Conservation (phyloP, 2,329 filamentous ascomycete species). For the Talaromyces sp. region DNA sequence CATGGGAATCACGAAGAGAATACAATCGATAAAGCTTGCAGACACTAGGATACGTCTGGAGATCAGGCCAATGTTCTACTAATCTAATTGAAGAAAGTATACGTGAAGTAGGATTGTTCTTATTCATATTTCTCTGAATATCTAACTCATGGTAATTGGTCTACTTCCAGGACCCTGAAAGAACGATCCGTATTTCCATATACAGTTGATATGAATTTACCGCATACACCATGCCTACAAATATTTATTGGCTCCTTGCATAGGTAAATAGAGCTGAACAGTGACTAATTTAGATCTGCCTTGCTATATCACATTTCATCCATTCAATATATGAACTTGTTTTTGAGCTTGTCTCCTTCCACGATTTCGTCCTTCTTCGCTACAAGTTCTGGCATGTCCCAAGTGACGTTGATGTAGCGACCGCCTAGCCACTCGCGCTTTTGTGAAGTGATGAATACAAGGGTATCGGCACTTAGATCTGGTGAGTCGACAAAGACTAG, state of each 20-base stretch:
- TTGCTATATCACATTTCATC: neutral
- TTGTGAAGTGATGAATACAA: slow-evolving; percentile 28
- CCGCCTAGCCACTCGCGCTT: slow-evolving; percentile 28
- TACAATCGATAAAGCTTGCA: neutral
- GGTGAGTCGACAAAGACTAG: slow-evolving; percentile 29
- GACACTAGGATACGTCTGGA: neutral
- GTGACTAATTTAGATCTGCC: neutral
- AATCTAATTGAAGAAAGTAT: too few species aligned
- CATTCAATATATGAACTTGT: slow-evolving; percentile 25
- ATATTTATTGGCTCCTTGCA: neutral
- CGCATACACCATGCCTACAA: neutral
- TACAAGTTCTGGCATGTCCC: slow-evolving; percentile 25
- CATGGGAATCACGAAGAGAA: neutral
- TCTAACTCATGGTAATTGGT: neutral
- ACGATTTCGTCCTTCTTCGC: slow-evolving; percentile 26
- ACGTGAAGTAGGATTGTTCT: neutral
- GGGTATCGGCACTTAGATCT: slow-evolving; percentile 28
- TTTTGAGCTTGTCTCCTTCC: slow-evolving; percentile 42
- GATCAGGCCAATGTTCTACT: neutral
- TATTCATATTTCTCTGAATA: neutral
- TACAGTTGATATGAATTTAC: neutral
- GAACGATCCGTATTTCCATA: neutral
- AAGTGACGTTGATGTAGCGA: slow-evolving; percentile 24
- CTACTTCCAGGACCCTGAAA: neutral
- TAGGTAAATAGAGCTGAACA: neutral